Evolutionary conservation across 805 yeast genomes (phyloP).

Genomic region (Myxozyma neotropica): DNA sequence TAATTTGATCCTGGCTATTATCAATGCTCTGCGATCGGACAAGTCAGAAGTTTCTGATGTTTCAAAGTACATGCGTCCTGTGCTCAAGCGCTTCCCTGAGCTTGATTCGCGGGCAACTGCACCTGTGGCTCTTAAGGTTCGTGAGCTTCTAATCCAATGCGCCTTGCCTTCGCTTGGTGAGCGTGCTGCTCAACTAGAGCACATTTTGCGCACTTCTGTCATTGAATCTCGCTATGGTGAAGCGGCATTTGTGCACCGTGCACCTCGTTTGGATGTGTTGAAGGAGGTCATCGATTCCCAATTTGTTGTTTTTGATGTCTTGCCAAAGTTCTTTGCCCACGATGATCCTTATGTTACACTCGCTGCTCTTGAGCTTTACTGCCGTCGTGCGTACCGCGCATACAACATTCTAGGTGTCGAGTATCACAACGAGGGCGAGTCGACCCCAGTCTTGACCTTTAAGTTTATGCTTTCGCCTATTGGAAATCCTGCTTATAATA

Average conservation of each 20-base stretch:
- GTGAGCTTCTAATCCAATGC: conserved; percentile 95
- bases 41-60: conserved; percentile 42
- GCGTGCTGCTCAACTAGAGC: conserved; percentile 96
- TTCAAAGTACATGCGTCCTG: conserved; percentile 66
- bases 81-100: conserved; percentile 79
- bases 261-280: conserved; percentile 78
- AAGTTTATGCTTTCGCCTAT: conserved; percentile 80
- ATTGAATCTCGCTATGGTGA: conserved; percentile 90
- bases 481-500: conserved; percentile 71
- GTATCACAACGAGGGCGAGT: conserved; percentile 53
- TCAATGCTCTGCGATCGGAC: conserved; percentile 66
- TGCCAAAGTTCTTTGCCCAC: conserved; percentile 85
- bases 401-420: conserved; percentile 79
- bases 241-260: conserved; percentile 69
- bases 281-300: conserved; percentile 94
- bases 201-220: conserved; percentile 87
- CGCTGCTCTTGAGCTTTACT: conserved; percentile 96
- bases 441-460: conserved; percentile 79
- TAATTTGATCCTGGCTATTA: conserved; percentile 81
- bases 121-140: conserved; percentile 90
- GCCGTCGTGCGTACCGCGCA: conserved; percentile 96
- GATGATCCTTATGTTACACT: conserved; percentile 84
- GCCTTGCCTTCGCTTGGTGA: conserved; percentile 95
- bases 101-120: conserved; percentile 88
- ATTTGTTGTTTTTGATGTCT: conserved; percentile 93